Base-by-base conservation (phyloP, 2,329 filamentous ascomycete species). In the Aspergillus awamori region DNA sequence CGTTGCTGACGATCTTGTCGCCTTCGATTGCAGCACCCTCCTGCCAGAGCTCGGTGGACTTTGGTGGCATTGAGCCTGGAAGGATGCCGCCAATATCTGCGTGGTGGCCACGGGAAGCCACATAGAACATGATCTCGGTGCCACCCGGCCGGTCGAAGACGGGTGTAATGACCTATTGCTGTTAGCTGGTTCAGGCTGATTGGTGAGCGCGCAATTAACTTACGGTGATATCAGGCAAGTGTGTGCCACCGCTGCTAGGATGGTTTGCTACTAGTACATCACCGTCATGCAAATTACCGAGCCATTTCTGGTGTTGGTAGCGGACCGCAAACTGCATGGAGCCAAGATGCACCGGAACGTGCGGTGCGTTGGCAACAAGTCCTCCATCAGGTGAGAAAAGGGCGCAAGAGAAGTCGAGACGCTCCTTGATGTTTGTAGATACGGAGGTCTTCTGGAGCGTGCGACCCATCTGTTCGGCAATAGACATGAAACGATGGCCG, bases 231-330 rank as follows among this genome's bases (percentile, higher is more conserved):
- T 95, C 91, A 1, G 91, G 91, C 26, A 95, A 78, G 79, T 95
- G 91, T 0, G 92, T 96, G 43, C 91, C 91, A 36, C 91, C 91
- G 69, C 88, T 93, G 73, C 92, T 91, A 1, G 91, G 91, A 70
- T 95, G 91, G 68, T 95, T 95, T 0, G 90, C 91, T 5, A 94
- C 90, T 45, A 95, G 84, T 0, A 95, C 91, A 73, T 95, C 91
- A 33, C 91, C 91, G 59, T 85, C 87, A 69, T 91, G 90, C 56
- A 95, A 79, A 66, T 89, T 91, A 5, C 89, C 90, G 67, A 87
- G 84, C 90, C 91, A 95, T 59, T 93, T 91, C 67, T 90, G 84
- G 5, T 90, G 89, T 77, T 94, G 91, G 52, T 90, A 90, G 61
- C 86, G 83, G 2, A 94, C 90, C 53, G 91, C 93, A 8, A 90